Evolutionary conservation across 495 filamentous ascomycete genomes (phyloP).

Genomic region (Baudoinia panamericana): DNA sequence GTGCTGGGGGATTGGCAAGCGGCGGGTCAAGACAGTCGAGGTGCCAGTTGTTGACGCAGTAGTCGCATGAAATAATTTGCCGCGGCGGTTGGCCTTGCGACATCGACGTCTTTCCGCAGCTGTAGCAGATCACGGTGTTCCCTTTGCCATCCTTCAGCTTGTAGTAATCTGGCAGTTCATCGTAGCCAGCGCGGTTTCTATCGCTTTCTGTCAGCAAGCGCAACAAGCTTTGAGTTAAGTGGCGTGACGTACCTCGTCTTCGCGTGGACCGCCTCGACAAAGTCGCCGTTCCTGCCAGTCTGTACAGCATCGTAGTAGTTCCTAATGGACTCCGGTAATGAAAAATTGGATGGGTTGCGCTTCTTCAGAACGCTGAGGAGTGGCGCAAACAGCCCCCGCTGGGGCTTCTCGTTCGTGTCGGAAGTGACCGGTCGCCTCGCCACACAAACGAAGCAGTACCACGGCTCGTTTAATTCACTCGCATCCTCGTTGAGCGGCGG

Average conservation of each 20-base stretch:
- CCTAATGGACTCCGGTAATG: constrained; percentile 51
- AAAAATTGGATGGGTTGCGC: constrained; percentile 59
- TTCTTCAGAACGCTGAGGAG: constrained; percentile 47
- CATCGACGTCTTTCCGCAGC: constrained; percentile 49
- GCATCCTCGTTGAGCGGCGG: constrained; percentile 55
- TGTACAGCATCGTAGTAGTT: constrained; percentile 62
- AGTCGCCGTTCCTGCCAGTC: constrained; percentile 63
- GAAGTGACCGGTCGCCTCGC: constrained; percentile 26
- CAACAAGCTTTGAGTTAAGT: constrained; percentile 15
- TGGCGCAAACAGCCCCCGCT: constrained; percentile 40
- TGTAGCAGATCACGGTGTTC: constrained; percentile 55
- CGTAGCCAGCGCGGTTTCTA: constrained; percentile 43
- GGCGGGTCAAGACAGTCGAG: constrained; percentile 84
- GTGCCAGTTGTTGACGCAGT: constrained; percentile 72
- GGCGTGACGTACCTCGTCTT: constrained; percentile 30
- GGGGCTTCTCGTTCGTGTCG: constrained; percentile 25
- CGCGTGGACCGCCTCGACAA: constrained; percentile 45
- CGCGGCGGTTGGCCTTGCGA: constrained; percentile 38
- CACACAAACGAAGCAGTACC: constrained; percentile 70
- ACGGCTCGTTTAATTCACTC: constrained; percentile 55
- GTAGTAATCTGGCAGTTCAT: constrained; percentile 54
- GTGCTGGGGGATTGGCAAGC: constrained; percentile 56
- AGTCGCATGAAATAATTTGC: constrained; percentile 38
- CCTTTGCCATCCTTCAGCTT: constrained; percentile 53
- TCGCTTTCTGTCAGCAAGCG: constrained; percentile 4